Base-by-base conservation (phyloP, 2,329 filamentous ascomycete species). In the Paracamarosporium sp. region DNA sequence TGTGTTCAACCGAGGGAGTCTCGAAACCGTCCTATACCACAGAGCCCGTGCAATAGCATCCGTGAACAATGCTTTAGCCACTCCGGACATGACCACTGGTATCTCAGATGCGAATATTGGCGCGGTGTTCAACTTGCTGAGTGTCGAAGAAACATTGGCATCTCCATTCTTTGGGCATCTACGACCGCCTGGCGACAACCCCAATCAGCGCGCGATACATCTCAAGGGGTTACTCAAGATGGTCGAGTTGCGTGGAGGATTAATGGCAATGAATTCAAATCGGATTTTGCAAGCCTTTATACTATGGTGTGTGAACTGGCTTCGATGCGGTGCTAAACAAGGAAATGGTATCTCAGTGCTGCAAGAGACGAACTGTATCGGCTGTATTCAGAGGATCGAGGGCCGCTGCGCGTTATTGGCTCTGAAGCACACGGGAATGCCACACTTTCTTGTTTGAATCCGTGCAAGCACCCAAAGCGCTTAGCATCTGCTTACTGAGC, bases 231-330 rank as follows among this genome's bases (percentile, higher is more conserved):
- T 77, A 61, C 65, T 63, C 30, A 69, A 60, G 56, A 76, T 77
- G 75, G 59, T 77, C 13, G 66, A 71, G 50, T 41, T 76, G 47
- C 67, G 75, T 13, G 75, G 75, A 30, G 75, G 75, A 13, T 57
- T 77, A 11, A 57, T 50, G 46, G 68, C 66, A 53, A 70, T 77
- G 35, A 66, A 64, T 36, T 73, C 72, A 20, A 76, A 76, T 57
- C 72, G 73, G 48, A 74, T 75, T n/a, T 59, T 77, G 20, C 74
- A 77, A 50, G 72, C 75, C 24, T 76, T 77, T 69, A 76, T 77
- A 68, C 71, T 77, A 62, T 77, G 75, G 75, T 77, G 65, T 41
- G 74, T 75, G 59, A 48, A 52, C 52, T 44, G 40, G 31, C 48
- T 30, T 38, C 17, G 17, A 12, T 51, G 6, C 48, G 35, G 35